A percentile compares a stretch with the other conserved stretches of the same genome.
phyloP scores from a whole-genome alignment of 495 filamentous ascomycete species.

The Podospora comata region DNA sequence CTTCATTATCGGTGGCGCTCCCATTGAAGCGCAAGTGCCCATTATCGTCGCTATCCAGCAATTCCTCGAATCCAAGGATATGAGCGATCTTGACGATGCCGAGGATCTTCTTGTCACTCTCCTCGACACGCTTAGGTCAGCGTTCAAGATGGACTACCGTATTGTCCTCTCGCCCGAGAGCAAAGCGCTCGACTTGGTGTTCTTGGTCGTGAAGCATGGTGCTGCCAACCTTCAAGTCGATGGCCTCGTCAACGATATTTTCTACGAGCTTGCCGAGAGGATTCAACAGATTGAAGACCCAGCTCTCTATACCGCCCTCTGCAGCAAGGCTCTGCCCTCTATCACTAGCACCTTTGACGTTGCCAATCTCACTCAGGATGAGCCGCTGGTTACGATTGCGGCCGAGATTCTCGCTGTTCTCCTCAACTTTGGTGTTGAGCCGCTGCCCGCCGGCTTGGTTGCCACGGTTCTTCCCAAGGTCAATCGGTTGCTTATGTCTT shows the following conservation, averaged over 20 bases:
- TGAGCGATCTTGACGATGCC: constrained; percentile 75
- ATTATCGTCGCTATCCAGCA: constrained; percentile 73
- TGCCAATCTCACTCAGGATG: constrained; percentile 76
- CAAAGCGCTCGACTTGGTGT: constrained; percentile 76
- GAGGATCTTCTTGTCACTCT: constrained; percentile 90
- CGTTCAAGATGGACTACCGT: constrained; percentile 70
- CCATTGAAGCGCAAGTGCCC: constrained; percentile 61
- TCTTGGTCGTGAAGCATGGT: constrained; percentile 82
- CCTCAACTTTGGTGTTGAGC: constrained; percentile 73
- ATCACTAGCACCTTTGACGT: constrained; percentile 86
- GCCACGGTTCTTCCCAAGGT: constrained; percentile 82
- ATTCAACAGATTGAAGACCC: constrained; percentile 51
- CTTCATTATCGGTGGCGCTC: constrained; percentile 57
- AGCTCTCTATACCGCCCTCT: constrained; percentile 72
- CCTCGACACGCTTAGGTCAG: constrained; percentile 80
- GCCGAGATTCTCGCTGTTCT: constrained; percentile 79
- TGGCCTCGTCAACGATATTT: constrained; percentile 79
- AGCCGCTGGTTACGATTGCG: constrained; percentile 74
- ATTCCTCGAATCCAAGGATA: constrained; percentile 73
- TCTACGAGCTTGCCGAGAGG: constrained; percentile 75
- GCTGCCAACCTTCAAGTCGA: constrained; percentile 83
- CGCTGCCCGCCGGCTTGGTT: constrained; percentile 83
- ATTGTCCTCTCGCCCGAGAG: constrained; percentile 65
- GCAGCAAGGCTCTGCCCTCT: constrained; percentile 81
- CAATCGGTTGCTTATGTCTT: constrained; percentile 72